Evolutionary conservation across 371 early-diverging fungal species (phyloP), one percentile per base, ranked within the genome.

Genomic region (Zopfochytrium polystomum): DNA sequence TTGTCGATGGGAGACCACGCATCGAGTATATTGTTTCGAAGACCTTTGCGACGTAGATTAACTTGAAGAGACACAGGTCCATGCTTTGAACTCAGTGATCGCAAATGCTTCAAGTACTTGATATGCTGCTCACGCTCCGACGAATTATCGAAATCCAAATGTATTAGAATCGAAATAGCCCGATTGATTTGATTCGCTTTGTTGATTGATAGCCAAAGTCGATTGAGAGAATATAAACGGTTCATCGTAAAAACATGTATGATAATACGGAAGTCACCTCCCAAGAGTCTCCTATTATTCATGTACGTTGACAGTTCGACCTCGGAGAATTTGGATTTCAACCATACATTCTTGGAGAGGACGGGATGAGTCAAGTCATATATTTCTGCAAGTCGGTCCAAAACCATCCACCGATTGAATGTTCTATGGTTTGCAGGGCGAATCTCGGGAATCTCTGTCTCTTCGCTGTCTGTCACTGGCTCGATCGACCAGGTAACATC

Each of bases 231-330:
- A 13, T 22, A 55, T 47, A 29, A 50, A 20, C 68, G 58, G 43
- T 67, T 54, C 55, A 67, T 48, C 13, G 68, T 67, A 35, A 67
- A 67, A 29, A 62, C 42, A 31, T 67, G 68, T 34, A 67, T 63
- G n/a, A 54, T 50, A 52, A 67, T 46, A 7, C 46, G 52, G 34
- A 67, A 63, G 31, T 59, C 63, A 3, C n/a, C 3, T 6, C 55
- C 63, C 46, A 15, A 6, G 5, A 30, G 4, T 22, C 29, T 4
- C 4, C 25, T 31, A 2, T 25, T 27, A 2, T n/a, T n/a, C 30
- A 57, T 6, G 34, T 58, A 64, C 15, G 5, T n/a, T 15, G 4
- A 4, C 5, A 66, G 56, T 35, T 66, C 67, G 1, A 15, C 11
- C 27, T 44, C 52, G 2, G 61, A 52, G 58, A 61, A 66, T 3